Conservation (phyloP, 495 filamentous ascomycete genomes). For the Xylaria castorea region DNA sequence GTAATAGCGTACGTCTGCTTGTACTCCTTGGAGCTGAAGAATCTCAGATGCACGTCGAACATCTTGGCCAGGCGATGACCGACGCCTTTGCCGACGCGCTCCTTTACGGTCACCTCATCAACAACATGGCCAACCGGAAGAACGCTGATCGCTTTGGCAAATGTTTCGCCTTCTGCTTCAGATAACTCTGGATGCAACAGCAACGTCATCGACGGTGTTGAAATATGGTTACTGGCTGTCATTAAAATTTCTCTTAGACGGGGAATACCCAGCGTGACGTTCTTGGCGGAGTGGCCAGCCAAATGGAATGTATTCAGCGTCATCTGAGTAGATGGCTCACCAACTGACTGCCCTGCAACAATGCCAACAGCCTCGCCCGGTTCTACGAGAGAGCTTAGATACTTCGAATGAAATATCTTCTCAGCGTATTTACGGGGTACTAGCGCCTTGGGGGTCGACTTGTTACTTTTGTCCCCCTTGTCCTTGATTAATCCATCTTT, state of each 20-base stretch:
- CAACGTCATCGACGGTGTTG: constrained; percentile 92
- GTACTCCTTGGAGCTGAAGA: constrained; percentile 88
- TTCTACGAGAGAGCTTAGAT: constrained; percentile 90
- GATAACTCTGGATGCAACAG: constrained; percentile 75
- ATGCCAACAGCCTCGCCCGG: constrained; percentile 98
- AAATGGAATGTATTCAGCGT: constrained; percentile 99
- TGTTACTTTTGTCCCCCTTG: constrained; percentile 67
- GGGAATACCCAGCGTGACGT: constrained; percentile 98
- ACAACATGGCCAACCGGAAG: constrained; percentile 86
- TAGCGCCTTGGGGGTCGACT: constrained; percentile 39
- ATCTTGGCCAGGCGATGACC: constrained; percentile 76
- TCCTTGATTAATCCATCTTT: constrained; percentile 76
- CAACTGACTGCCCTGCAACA: constrained; percentile 93
- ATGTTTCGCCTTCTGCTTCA: constrained; percentile 71
- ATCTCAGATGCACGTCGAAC: constrained; percentile 79
- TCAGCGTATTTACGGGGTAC: constrained; percentile 79
- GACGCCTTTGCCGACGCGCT: constrained; percentile 72
- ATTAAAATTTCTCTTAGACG: constrained; percentile 97
- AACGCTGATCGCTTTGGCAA: constrained; percentile 91
- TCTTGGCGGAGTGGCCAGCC: constrained; percentile 96
- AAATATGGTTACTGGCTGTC: constrained; percentile 88
- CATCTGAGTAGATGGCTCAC: constrained; percentile 98
- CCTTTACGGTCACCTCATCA: constrained; percentile 79
- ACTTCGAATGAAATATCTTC: constrained; percentile 85
- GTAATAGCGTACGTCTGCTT: constrained; percentile 81